Conservation (phyloP, 192 early-diverging fungal genomes). For the Dissophora globulifera region DNA sequence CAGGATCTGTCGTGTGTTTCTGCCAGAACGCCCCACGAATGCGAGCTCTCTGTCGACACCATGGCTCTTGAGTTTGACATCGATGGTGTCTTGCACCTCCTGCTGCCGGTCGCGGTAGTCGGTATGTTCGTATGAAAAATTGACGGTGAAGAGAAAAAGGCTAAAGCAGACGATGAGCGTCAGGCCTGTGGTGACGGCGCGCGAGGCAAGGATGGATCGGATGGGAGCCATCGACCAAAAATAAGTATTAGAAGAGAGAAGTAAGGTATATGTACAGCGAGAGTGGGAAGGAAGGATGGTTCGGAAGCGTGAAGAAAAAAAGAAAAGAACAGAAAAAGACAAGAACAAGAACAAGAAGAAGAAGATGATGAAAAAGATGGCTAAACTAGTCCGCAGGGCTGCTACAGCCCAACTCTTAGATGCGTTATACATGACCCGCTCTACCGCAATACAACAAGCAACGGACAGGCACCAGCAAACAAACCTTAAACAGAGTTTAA, state of each 20-base stretch:
- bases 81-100: neutral
- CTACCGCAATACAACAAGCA: too few relatives aligned
- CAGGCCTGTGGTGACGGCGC: slow-evolving; percentile 2
- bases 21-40: neutral
- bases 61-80: neutral
- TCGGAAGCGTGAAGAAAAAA: neutral
- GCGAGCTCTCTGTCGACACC: slow-evolving; percentile 3
- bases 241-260: too few relatives aligned
- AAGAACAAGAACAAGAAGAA: neutral
- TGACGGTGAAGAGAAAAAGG: neutral
- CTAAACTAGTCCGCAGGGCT: too few relatives aligned
- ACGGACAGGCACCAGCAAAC: too few relatives aligned
- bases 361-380: too few relatives aligned
- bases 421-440: too few relatives aligned
- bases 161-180: neutral
- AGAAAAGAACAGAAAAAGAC: neutral
- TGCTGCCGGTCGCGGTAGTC: neutral
- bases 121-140: neutral
- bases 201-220: slow-evolving; percentile 9
- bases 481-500: too few relatives aligned
- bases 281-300: neutral
- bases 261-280: too few relatives aligned
- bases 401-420: too few relatives aligned
- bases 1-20: neutral
- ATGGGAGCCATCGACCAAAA: slow-evolving; percentile 16